A percentile compares a stretch with the other conserved stretches of the same genome.
Evolutionary conservation across 2,329 filamentous ascomycete species (phyloP).

Genomic region (Ustulina deusta): DNA sequence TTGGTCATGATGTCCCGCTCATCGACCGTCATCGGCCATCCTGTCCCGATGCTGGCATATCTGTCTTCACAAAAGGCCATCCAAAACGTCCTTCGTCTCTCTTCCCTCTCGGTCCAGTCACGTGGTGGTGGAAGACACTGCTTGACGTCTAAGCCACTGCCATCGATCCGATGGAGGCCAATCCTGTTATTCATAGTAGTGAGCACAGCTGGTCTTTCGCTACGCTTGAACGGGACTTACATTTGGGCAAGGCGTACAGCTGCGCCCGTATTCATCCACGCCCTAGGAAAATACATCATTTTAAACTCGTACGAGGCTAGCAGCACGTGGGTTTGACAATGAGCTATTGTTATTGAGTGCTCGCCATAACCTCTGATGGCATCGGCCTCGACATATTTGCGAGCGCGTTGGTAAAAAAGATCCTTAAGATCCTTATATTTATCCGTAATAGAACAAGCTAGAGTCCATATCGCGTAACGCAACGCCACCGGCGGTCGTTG

Average conservation of each 20-base stretch:
- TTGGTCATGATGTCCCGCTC: conserved; percentile 91
- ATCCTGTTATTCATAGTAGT: conserved; percentile 75
- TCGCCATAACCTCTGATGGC: conserved; percentile 95
- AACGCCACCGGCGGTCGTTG: conserved; percentile 88
- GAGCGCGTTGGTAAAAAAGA: conserved; percentile 88
- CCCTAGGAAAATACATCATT: conserved; percentile 95
- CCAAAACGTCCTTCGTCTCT: conserved; percentile 94
- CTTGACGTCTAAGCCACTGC: conserved; percentile 86
- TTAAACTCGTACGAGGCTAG: conserved; percentile 92
- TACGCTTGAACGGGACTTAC: conserved; percentile 58
- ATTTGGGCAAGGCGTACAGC: conserved; percentile 86
- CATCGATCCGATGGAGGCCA: conserved; percentile 88
- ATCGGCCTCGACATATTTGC: conserved; percentile 90
- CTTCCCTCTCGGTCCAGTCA: conserved; percentile 95
- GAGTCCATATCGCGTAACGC: conserved; percentile 95
- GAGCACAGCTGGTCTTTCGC: conserved; percentile 61
- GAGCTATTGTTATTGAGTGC: conserved; percentile 84
- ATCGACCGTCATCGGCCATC: conserved; percentile 95
- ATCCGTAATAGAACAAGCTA: conserved; percentile 86
- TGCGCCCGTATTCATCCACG: conserved; percentile 91
- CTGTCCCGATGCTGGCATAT: conserved; percentile 94
- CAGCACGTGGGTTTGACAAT: conserved; percentile 86
- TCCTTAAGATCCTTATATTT: conserved; percentile 84
- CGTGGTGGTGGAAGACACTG: conserved; percentile 86
- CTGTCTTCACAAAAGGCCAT: conserved; percentile 90